Evolutionary conservation across 345 rosid species (phyloP), one percentile per base, ranked within the genome.

Genomic region (Populus deltoides): DNA sequence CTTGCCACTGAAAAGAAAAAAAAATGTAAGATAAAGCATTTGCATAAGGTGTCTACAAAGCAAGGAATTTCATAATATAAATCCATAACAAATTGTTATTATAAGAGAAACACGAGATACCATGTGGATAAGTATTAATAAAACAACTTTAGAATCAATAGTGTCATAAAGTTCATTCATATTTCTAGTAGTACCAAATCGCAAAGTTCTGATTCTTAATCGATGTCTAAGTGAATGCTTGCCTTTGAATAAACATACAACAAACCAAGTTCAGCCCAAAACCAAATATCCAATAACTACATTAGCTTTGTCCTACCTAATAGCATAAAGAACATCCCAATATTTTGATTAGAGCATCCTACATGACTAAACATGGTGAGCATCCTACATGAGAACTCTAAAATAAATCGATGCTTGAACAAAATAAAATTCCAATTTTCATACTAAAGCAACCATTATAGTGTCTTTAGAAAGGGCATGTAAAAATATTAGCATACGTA

Each of bases 171-270:
- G 87, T 80, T 93, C 97, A 81, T 85, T 87, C 72, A 85, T 91
- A 85, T 91, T 92, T 55, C 85, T 89, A 68, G 97, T 92, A 77
- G 91, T 83, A 82, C 86, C 90, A 87, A 81, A 96, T 72, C 90
- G 94, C 83, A 93, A 63, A 78, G 99, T 93, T 77, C 97, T 86
- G 80, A 96, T 92, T 85, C 98, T 96, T 81, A 96, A 80, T 79
- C 95, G 86, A 43, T 94, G 86, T 79, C 92, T 89, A 81, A 96
- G 89, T 76, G 93, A 86, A 87, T 89, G 86, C 59, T 81, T 88
- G 78, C 90, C 87, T 83, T 96, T 93, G 89, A 71, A 81, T 38
- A 65, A 77, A 68, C 66, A 85, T 39, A 75, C 11, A 76, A 16
- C 65, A 72, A 2, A 75, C 80, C 73, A 1, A 82, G 75, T 65